These are phyloP conservation scores for Debaryomyces coudertii DNA, from an alignment of 1,139 yeast genomes.

Conservation along the genomic window DNA sequence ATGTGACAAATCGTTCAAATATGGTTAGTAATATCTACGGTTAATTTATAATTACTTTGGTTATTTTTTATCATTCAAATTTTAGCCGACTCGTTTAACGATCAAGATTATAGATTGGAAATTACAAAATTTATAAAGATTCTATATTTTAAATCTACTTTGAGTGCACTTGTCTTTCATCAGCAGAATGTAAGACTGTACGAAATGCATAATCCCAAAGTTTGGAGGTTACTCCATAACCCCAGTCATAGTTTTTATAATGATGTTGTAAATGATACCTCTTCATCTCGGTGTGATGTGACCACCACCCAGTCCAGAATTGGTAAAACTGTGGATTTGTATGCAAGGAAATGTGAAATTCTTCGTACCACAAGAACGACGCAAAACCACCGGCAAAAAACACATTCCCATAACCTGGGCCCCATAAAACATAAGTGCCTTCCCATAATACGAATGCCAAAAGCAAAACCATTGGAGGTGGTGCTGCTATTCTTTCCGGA, in stretches of 20 bases:
- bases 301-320: constrained; percentile 3
- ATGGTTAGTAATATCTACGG: no score
- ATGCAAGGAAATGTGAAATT: constrained; percentile 1
- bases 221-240: background rate
- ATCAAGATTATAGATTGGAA: no score
- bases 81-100: no score
- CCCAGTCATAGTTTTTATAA: constrained; percentile 1
- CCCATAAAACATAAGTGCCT: background rate
- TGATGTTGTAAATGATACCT: constrained; percentile 1
- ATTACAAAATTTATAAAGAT: no score
- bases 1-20: no score
- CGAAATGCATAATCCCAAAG: background rate
- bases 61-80: no score
- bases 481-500: background rate
- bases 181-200: background rate
- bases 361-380: background rate
- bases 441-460: background rate
- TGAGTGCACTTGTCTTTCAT: background rate
- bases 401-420: background rate
- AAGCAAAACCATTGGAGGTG: background rate
- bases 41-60: no score
- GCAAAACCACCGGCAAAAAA: background rate
- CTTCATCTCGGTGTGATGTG: constrained; percentile 1
- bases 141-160: no score
- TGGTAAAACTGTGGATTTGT: background rate